Conservation (phyloP, 495 filamentous ascomycete genomes). For the Penicillium odoratum region DNA sequence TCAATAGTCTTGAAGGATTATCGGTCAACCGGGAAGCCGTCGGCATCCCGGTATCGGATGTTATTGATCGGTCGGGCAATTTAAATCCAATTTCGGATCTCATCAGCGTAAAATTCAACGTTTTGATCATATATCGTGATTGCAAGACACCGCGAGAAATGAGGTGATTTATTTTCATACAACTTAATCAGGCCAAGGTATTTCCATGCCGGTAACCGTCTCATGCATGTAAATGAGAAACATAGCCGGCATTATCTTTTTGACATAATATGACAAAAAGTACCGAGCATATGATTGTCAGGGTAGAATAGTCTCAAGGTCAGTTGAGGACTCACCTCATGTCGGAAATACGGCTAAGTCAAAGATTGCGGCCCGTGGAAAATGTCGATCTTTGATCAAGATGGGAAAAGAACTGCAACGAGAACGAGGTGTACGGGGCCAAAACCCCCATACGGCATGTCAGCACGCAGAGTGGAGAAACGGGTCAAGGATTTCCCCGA, state of each 20-base stretch:
- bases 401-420: neutral
- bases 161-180: too few relatives aligned
- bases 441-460: neutral
- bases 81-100: neutral
- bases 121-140: too few relatives aligned
- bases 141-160: too few relatives aligned
- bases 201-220: too few relatives aligned
- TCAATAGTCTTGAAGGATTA: neutral
- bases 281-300: neutral
- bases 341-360: neutral
- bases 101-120: too few relatives aligned
- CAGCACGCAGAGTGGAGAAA: slow-evolving; percentile 9
- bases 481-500: slow-evolving; percentile 8
- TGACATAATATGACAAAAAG: too few relatives aligned
- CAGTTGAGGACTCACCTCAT: neutral
- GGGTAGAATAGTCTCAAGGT: neutral
- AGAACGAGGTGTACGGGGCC: neutral
- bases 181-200: too few relatives aligned
- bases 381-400: neutral
- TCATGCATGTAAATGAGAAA: too few relatives aligned
- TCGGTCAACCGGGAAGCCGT: slow-evolving; percentile 1
- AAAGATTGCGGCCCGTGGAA: neutral
- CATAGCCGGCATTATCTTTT: too few relatives aligned
- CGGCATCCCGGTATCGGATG: neutral
- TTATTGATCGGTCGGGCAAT: neutral